A percentile compares a stretch with the other conserved stretches of the same genome.
phyloP scores from a whole-genome alignment of 148 eudicot species.

The Rhododendron ferrugineum region DNA sequence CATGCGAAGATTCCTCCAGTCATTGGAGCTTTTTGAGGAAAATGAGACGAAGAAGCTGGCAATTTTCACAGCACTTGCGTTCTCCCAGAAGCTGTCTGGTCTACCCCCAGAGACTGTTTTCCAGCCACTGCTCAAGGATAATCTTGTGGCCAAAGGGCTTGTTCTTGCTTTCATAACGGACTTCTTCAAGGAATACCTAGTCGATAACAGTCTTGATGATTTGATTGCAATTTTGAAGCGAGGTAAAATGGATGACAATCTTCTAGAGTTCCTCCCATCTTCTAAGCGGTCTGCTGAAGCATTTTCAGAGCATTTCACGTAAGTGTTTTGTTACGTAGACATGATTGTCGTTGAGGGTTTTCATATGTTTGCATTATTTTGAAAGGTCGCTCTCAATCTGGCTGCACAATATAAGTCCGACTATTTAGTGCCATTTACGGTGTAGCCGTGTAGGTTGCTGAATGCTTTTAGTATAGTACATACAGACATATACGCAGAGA shows the following conservation, averaged over 20 bases:
- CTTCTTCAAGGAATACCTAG: constrained; percentile 89
- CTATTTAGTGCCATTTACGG: background rate
- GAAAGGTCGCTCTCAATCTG: background rate
- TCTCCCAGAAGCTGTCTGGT: constrained; percentile 97
- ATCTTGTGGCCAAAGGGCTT: constrained; percentile 94
- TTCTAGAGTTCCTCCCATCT: constrained; percentile 84
- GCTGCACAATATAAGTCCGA: background rate
- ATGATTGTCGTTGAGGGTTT: background rate
- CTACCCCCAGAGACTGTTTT: constrained; percentile 94
- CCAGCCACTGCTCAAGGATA: constrained; percentile 96
- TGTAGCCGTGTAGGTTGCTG: background rate
- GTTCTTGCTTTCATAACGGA: constrained; percentile 87
- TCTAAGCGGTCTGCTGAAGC: constrained; percentile 81
- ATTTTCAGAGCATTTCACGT: constrained; percentile 95
- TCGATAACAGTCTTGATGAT: constrained; percentile 94
- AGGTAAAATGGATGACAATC: constrained; percentile 84
- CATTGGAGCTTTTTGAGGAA: constrained; percentile 92
- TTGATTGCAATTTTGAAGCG: constrained; percentile 81
- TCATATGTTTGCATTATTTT: background rate
- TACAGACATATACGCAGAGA: background rate
- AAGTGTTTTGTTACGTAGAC: constrained; percentile 18
- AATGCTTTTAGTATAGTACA: background rate
- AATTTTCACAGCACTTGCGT: constrained; percentile 95
- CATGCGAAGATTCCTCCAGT: constrained; percentile 84
- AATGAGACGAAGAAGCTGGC: constrained; percentile 91